These are phyloP conservation scores for Agastache rugosa DNA, from an alignment of 257 asterid genomes.

Conservation along the genomic window DNA sequence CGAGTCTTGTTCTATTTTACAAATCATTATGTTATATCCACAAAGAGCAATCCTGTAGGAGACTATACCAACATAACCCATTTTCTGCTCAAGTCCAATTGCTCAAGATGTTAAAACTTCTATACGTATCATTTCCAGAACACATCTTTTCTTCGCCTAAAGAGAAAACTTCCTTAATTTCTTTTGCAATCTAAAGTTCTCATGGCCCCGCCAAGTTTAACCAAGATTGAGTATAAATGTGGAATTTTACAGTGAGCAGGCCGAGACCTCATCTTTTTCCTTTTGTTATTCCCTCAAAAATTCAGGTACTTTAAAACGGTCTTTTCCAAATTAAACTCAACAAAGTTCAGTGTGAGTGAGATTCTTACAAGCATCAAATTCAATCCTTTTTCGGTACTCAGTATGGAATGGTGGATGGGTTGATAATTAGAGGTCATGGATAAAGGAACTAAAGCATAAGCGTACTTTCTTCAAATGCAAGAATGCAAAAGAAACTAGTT, in stretches of 20 bases:
- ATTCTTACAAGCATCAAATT: slow-evolving; percentile 25
- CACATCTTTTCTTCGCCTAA: not conserved
- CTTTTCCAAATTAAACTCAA: not conserved
- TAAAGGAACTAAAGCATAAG: slow-evolving; percentile 4
- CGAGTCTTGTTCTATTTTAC: not conserved
- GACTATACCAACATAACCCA: not conserved
- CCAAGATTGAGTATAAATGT: not conserved
- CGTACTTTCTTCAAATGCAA: not conserved
- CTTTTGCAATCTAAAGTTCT: not conserved
- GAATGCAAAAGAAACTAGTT: slow-evolving; percentile 15
- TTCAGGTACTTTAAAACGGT: not conserved
- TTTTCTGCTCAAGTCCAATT: not conserved
- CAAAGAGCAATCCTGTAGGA: not conserved
- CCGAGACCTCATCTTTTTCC: not conserved
- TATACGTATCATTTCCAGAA: not conserved
- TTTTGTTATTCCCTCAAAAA: no score
- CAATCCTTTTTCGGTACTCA: not conserved
- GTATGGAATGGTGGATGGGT: not conserved
- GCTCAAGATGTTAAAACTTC: not conserved
- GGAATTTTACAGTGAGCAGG: not conserved
- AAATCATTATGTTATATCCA: not conserved
- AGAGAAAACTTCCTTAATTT: not conserved
- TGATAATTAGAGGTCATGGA: slow-evolving; percentile 10
- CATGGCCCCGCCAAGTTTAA: not conserved
- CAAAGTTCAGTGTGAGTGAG: not conserved